Conservation (phyloP, 1,139 yeast species). For the Blastobotrys apis region DNA sequence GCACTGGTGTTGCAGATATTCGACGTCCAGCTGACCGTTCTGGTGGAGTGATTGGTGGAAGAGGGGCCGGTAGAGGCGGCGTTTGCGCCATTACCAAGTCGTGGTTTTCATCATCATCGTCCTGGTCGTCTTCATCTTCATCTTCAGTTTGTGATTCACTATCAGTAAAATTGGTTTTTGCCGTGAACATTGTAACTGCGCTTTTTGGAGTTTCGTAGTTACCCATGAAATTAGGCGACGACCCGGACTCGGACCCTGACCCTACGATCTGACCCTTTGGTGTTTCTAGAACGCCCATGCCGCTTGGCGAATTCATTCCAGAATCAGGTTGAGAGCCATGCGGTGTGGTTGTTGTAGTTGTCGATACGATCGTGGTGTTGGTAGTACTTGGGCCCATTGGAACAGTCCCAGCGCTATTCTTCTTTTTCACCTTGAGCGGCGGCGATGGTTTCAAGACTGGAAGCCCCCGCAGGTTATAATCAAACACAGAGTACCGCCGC, state of each 20-base stretch:
- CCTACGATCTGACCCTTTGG: too few relatives aligned
- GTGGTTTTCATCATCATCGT: background rate
- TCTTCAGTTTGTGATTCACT: constrained; percentile 1
- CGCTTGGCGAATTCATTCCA: too few relatives aligned
- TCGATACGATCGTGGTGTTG: too few relatives aligned
- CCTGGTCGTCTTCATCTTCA: constrained; percentile 1
- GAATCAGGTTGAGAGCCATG: too few relatives aligned
- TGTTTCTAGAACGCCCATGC: too few relatives aligned
- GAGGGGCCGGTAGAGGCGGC: background rate
- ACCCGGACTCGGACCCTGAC: too few relatives aligned
- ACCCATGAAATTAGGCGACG: too few relatives aligned
- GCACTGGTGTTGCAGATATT: background rate
- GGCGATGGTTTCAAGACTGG: constrained; percentile 10
- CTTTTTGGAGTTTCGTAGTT: constrained; percentile 2
- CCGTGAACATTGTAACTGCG: constrained; percentile 1
- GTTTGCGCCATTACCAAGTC: too few relatives aligned
- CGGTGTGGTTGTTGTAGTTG: too few relatives aligned
- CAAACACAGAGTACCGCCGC: too few relatives aligned
- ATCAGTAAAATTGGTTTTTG: background rate
- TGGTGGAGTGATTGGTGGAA: constrained; percentile 5
- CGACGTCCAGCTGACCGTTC: background rate
- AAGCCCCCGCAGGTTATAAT: background rate
- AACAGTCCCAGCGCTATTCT: too few relatives aligned
- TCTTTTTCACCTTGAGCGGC: constrained; percentile 9
- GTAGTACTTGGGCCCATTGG: too few relatives aligned